Evolutionary conservation across 208 protist genomes (phyloP), one percentile per base, ranked within the genome.

Genomic region (Wallacemonas sp.): DNA sequence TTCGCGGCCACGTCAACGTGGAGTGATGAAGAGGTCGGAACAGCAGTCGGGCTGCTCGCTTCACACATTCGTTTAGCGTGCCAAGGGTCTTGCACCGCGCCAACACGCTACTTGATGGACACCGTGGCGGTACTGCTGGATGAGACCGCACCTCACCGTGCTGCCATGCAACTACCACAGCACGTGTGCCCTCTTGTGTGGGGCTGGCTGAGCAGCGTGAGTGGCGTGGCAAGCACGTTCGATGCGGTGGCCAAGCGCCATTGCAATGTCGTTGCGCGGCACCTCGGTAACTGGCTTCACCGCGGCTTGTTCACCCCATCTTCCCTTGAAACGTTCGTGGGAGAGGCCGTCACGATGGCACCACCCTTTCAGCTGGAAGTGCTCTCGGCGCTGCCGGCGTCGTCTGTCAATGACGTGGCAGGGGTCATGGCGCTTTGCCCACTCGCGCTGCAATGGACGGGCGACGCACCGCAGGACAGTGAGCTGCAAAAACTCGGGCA

Each of bases 311-410:
- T 14, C n/a, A 3, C 0, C 6, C 28, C 30, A 2, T 11, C 26
- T 5, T 33, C 51, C 3, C 19, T 58, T 2, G 30, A 19, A 5
- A 3, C 28, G 15, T 39, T 58, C 26, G 51, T 58, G 12, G 14
- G 30, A 14, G 15, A 58, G 15, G 51, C 51, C 51, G 51, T 39
- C 30, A 39, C 30, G n/a, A 26, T 58, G 3, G 51, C 31, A 27
- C 19, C 67, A 22, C 66, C 65, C 38, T 73, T 75, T 2, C 78
- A 80, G 53, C 36, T 68, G 31, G 34, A 72, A 34, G 30, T 84
- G n/a, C 64, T 76, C 45, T 55, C 78, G 15, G 62, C 67, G 15
- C 44, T 58, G 28, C 30, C 51, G 5, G 30, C 51, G n/a, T 26
- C 51, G 28, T 42, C n/a, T 19, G 47, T 42, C 3, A 54, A 53